Conservation (phyloP, 83 land plant genomes). For the Picea engelmannii region DNA sequence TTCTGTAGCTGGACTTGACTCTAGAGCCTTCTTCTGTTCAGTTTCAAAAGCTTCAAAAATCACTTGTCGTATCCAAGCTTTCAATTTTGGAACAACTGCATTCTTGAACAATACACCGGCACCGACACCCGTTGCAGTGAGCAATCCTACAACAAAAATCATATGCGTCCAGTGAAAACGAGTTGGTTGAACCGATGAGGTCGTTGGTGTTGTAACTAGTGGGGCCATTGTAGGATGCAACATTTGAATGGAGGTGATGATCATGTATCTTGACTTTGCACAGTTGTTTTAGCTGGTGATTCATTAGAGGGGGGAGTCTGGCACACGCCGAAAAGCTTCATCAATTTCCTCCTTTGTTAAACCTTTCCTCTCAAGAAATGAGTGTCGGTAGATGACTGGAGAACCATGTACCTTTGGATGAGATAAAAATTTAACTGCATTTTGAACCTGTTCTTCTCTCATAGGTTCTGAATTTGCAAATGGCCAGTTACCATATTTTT, state of each 20-base stretch:
- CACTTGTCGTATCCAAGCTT: constrained; percentile 64
- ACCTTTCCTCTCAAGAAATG: constrained; percentile 93
- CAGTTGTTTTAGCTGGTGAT: too few species aligned
- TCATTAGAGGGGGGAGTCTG: neutral
- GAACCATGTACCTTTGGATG: constrained; percentile 89
- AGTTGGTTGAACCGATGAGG: constrained; percentile 11
- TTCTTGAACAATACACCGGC: constrained; percentile 68
- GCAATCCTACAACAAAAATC: constrained; percentile 48
- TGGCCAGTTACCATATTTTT: constrained; percentile 36
- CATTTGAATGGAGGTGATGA: constrained; percentile 24
- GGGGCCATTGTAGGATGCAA: constrained; percentile 39
- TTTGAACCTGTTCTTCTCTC: constrained; percentile 91
- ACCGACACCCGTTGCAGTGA: constrained; percentile 72
- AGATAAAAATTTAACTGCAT: constrained; percentile 91
- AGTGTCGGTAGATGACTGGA: constrained; percentile 78
- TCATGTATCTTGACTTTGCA: constrained; percentile 39
- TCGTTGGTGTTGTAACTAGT: constrained; percentile 16
- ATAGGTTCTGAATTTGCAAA: constrained; percentile 76
- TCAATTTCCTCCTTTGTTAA: constrained; percentile 91
- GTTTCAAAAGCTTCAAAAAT: constrained; percentile 35
- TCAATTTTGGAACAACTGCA: constrained; percentile 57
- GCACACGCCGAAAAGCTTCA: constrained; percentile 95
- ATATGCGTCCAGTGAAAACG: constrained; percentile 67
- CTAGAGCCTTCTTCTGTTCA: constrained; percentile 22
- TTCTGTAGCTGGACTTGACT: constrained; percentile 45